Percentiles rank a stretch among this genome's conserved stretches.
Conservation (phyloP, 2,329 filamentous ascomycete species). For the Trichocomaceae sp. region DNA sequence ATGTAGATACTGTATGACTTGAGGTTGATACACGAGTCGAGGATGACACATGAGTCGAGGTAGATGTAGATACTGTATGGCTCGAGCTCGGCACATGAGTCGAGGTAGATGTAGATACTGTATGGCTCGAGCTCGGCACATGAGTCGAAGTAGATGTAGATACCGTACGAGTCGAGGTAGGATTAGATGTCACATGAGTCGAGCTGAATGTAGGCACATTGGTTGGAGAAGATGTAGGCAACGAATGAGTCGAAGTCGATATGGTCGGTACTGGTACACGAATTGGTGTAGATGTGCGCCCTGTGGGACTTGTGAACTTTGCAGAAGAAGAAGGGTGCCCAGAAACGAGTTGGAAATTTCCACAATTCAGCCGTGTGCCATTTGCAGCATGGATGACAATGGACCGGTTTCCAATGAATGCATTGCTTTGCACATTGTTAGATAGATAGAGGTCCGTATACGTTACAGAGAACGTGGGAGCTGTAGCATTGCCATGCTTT, state of each 20-base stretch:
- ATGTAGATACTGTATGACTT: background rate
- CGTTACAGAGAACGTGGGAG: constrained; percentile 22
- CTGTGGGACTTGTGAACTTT: too few relatives aligned
- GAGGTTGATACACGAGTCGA: too few relatives aligned
- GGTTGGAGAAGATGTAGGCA: background rate
- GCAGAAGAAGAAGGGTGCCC: background rate
- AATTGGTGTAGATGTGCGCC: background rate
- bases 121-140: too few relatives aligned
- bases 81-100: too few relatives aligned
- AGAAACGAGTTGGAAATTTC: constrained; percentile 44
- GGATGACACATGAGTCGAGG: background rate
- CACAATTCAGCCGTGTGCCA: constrained; percentile 51
- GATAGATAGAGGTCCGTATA: constrained; percentile 48
- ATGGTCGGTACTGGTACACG: background rate
- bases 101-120: background rate
- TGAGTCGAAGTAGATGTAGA: background rate
- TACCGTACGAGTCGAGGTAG: background rate
- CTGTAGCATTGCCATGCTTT: constrained; percentile 58
- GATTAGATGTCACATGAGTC: background rate
- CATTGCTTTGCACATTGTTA: constrained; percentile 31
- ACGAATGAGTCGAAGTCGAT: background rate
- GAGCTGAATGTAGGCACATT: background rate
- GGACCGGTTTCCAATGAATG: constrained; percentile 50
- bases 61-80: background rate
- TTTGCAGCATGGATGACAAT: constrained; percentile 50